Evolutionary conservation across 2,329 filamentous ascomycete species (phyloP).

Genomic region (Verticillium dahliae): DNA sequence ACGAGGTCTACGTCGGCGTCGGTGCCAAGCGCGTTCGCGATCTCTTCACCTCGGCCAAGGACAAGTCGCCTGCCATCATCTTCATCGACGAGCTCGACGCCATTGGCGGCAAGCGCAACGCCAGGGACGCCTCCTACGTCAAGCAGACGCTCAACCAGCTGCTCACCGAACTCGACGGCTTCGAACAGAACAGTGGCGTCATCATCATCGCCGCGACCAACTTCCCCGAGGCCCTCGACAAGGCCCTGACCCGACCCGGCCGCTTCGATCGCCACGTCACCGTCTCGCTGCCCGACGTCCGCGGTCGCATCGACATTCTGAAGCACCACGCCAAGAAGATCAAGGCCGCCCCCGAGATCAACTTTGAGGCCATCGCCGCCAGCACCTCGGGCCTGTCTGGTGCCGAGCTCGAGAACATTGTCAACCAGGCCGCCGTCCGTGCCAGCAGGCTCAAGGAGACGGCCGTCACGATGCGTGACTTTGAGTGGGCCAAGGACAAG

Average conservation of each 20-base stretch:
- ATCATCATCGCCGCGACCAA: conserved; percentile 97
- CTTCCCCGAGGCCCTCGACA: conserved; percentile 89
- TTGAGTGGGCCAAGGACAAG: conserved; percentile 98
- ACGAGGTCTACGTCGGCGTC: conserved; percentile 96
- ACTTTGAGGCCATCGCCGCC: conserved; percentile 75
- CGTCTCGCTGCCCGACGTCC: conserved; percentile 85
- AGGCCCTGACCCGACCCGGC: conserved; percentile 91
- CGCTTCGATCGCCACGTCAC: conserved; percentile 92
- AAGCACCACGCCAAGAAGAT: conserved; percentile 93
- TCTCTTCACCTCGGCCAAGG: conserved; percentile 74
- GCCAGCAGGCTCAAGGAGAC: conserved; percentile 81
- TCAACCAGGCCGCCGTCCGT: conserved; percentile 91
- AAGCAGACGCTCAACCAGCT: conserved; percentile 98
- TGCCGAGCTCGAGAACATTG: conserved; percentile 91
- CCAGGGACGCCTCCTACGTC: conserved; percentile 86
- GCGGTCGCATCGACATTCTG: conserved; percentile 85
- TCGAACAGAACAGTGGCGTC: conserved; percentile 88
- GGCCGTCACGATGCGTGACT: conserved; percentile 69
- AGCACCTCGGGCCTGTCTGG: conserved; percentile 90
- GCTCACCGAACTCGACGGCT: conserved; percentile 93
- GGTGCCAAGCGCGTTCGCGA: conserved; percentile 94
- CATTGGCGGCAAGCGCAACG: conserved; percentile 89
- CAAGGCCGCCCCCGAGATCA: conserved; percentile 72
- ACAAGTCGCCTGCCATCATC: conserved; percentile 85
- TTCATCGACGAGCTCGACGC: conserved; percentile 95